Evolutionary conservation across 2,329 filamentous ascomycete genomes (phyloP).

Genomic region (Cordyceps farinosa): DNA sequence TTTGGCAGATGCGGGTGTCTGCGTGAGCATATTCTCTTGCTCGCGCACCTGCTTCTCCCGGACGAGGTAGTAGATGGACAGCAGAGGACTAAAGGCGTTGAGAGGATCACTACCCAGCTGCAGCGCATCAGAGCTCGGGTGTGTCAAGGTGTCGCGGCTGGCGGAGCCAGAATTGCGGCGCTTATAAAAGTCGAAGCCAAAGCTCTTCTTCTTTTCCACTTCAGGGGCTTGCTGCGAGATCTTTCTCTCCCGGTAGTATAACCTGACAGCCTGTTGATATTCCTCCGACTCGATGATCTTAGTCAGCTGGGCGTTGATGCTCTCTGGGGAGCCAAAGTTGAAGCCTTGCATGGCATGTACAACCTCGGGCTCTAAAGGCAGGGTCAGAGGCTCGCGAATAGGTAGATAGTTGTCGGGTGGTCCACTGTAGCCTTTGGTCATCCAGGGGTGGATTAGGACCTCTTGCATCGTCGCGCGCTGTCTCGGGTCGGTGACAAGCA

Average conservation of each 20-base stretch:
- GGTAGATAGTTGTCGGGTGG: slow-evolving; percentile 89
- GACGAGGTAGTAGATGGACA: slow-evolving; percentile 96
- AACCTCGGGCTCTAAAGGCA: slow-evolving; percentile 79
- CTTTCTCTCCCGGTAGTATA: slow-evolving; percentile 65
- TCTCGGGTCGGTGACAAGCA: slow-evolving; percentile 92
- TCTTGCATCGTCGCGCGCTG: slow-evolving; percentile 83
- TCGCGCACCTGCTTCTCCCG: slow-evolving; percentile 90
- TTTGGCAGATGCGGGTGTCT: slow-evolving; percentile 45
- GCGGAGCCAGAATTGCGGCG: slow-evolving; percentile 75
- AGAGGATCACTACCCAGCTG: slow-evolving; percentile 80
- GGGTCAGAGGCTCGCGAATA: slow-evolving; percentile 73
- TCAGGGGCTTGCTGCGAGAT: slow-evolving; percentile 55
- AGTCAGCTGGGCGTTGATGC: slow-evolving; percentile 76
- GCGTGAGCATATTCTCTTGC: slow-evolving; percentile 31
- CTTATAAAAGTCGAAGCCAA: slow-evolving; percentile 95
- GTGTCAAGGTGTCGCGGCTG: slow-evolving; percentile 81
- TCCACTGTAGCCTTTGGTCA: slow-evolving; percentile 83
- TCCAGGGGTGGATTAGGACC: slow-evolving; percentile 94
- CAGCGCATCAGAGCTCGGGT: slow-evolving; percentile 81
- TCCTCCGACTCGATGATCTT: slow-evolving; percentile 90
- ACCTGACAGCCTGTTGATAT: slow-evolving; percentile 79
- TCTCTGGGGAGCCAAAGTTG: slow-evolving; percentile 86
- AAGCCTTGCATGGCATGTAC: slow-evolving; percentile 96
- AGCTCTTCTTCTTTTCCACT: slow-evolving; percentile 79
- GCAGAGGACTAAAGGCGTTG: slow-evolving; percentile 86